These are phyloP conservation scores for Graphilbum fragrans DNA, from an alignment of 2,329 filamentous ascomycete genomes.

Conservation along the genomic window DNA sequence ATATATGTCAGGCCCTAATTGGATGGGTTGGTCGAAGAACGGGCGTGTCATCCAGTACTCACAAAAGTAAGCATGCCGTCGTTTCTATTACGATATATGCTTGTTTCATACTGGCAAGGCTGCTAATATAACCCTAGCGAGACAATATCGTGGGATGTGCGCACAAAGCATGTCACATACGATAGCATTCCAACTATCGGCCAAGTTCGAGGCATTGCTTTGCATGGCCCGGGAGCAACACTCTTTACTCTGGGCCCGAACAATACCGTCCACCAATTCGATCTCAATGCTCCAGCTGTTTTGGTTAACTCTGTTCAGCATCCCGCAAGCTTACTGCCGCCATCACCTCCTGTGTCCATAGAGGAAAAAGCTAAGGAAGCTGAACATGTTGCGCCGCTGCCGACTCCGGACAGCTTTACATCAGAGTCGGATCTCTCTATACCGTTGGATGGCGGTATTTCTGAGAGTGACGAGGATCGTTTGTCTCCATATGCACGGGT, in stretches of 20 bases:
- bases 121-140: slow-evolving; percentile 51
- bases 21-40: slow-evolving; percentile 98
- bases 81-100: neutral
- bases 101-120: neutral
- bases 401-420: neutral
- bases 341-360: slow-evolving; percentile 71
- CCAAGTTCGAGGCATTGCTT: slow-evolving; percentile 67
- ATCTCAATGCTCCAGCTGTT: slow-evolving; percentile 69
- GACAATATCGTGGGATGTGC: slow-evolving; percentile 91
- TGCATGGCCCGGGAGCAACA: slow-evolving; percentile 81
- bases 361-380: slow-evolving; percentile 52
- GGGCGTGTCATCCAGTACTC: slow-evolving; percentile 88
- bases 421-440: slow-evolving; percentile 43
- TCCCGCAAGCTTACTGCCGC: slow-evolving; percentile 63
- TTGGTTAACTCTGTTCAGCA: slow-evolving; percentile 86
- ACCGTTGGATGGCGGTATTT: slow-evolving; percentile 45
- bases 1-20: slow-evolving; percentile 65
- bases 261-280: slow-evolving; percentile 88
- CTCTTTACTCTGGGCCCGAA: slow-evolving; percentile 85
- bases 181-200: slow-evolving; percentile 79
- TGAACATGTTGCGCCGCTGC: slow-evolving; percentile 14
- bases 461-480: slow-evolving; percentile 66
- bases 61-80: slow-evolving; percentile 56
- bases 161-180: slow-evolving; percentile 92
- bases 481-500: slow-evolving; percentile 66